A percentile compares a stretch with the other conserved stretches of the same genome.
phyloP scores from a whole-genome alignment of 352 stramenopile genomes.

The Pythium dissimile region DNA sequence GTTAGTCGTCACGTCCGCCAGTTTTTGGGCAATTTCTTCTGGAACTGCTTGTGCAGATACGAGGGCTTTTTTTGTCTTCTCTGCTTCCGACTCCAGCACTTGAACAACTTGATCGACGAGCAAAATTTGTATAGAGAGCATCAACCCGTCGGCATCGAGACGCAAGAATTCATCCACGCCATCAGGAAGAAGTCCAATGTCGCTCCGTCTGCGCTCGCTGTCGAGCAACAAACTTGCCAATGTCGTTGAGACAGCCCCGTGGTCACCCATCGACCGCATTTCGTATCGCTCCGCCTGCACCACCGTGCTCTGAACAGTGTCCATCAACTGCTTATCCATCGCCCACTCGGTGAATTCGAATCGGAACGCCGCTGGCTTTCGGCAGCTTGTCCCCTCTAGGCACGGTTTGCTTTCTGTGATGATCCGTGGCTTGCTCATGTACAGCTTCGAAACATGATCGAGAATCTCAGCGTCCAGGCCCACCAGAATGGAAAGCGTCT shows the following conservation, averaged over 20 bases:
- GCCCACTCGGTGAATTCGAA: conserved; percentile 86
- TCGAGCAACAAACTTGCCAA: conserved; percentile 18
- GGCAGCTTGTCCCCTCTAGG: conserved; percentile 66
- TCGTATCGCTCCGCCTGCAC: conserved; percentile 66
- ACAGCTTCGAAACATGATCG: conserved; percentile 72
- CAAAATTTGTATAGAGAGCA: conserved; percentile 78
- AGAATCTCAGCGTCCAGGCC: conserved; percentile 73
- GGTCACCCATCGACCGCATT: conserved; percentile 61
- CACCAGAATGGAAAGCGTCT: conserved; percentile 77
- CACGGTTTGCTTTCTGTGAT: conserved; percentile 72
- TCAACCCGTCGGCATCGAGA: conserved; percentile 59
- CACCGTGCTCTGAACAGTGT: conserved; percentile 66
- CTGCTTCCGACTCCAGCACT: conserved; percentile 47
- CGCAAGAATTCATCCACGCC: conserved; percentile 59
- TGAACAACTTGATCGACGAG: conserved; percentile 79
- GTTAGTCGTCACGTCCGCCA: not conserved
- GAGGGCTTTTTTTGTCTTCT: conserved; percentile 28
- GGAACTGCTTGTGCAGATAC: conserved; percentile 10
- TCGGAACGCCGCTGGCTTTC: conserved; percentile 56
- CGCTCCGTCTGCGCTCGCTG: conserved; percentile 12
- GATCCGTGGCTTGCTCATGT: conserved; percentile 64
- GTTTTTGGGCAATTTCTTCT: not conserved
- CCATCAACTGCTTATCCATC: conserved; percentile 61
- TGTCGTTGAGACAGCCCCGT: conserved; percentile 40
- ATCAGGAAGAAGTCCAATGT: conserved; percentile 17